Evolutionary conservation across 768 basidiomycete genomes (phyloP).

Genomic region (Tricholoma hemisulphureum): DNA sequence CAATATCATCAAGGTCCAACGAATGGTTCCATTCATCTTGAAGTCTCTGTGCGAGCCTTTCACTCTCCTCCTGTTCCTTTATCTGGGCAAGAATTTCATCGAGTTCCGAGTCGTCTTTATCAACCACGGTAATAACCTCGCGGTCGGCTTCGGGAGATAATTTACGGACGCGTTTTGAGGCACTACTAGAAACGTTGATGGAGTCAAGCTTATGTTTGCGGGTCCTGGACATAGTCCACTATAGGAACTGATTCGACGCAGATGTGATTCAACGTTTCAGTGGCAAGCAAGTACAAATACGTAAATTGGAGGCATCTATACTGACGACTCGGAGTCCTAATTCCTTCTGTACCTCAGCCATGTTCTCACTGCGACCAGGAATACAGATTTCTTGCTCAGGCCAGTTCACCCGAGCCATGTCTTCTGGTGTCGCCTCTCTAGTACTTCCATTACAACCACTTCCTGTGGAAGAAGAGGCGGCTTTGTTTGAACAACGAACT

Average conservation of each 20-base stretch:
- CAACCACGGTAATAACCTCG: conserved; percentile 30
- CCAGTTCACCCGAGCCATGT: conserved; percentile 38
- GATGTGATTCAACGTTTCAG: too few species aligned
- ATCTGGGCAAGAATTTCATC: conserved; percentile 39
- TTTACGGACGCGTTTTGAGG: conserved; percentile 19
- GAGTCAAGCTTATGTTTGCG: neutral
- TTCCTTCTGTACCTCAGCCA: too few species aligned
- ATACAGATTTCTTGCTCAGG: conserved; percentile 23
- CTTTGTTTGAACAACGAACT: conserved; percentile 60
- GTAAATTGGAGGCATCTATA: too few species aligned
- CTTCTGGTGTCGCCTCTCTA: conserved; percentile 33
- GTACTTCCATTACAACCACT: conserved; percentile 59
- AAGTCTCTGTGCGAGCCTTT: conserved; percentile 35
- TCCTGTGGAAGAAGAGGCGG: conserved; percentile 53
- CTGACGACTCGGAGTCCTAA: too few species aligned
- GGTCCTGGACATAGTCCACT: neutral
- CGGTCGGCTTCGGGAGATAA: conserved; percentile 11
- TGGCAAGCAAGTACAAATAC: neutral
- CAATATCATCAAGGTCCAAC: conserved; percentile 9
- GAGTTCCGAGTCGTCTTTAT: conserved; percentile 42
- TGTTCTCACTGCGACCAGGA: conserved; percentile 31
- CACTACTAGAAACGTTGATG: neutral
- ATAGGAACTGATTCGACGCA: neutral
- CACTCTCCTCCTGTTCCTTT: conserved; percentile 43
- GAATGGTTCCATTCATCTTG: conserved; percentile 27